phyloP scores from a whole-genome alignment of 2,329 filamentous ascomycete genomes.

The Rhynchosporium graminicola region DNA sequence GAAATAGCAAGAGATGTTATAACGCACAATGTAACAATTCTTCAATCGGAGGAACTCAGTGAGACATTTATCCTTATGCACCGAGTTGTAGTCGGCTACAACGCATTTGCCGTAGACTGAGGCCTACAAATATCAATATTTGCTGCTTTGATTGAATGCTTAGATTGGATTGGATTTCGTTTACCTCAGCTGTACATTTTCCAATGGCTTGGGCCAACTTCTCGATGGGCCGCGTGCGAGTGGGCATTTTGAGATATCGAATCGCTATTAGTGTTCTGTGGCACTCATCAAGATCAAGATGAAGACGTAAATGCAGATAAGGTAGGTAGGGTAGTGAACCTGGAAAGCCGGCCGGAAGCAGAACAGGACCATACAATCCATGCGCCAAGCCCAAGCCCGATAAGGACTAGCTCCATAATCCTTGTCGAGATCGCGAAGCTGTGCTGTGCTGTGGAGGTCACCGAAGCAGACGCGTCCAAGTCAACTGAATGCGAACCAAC shows the following conservation, averaged over 20 bases:
- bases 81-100: conserved; percentile 82
- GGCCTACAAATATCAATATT: conserved; percentile 55
- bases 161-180: conserved; percentile 22
- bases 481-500: background rate
- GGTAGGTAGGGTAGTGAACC: background rate
- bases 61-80: conserved; percentile 87
- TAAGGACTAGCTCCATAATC: background rate
- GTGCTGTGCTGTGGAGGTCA: background rate
- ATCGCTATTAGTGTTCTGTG: background rate
- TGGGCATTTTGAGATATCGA: conserved; percentile 34
- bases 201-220: conserved; percentile 66
- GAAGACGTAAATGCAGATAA: background rate
- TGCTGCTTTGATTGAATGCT: background rate
- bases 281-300: background rate
- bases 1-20: background rate
- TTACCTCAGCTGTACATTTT: conserved; percentile 67
- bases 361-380: background rate
- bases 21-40: conserved; percentile 78
- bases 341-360: background rate
- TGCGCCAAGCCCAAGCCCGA: background rate
- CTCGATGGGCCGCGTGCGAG: conserved; percentile 62
- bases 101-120: conserved; percentile 89
- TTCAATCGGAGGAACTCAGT: conserved; percentile 84
- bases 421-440: conserved; percentile 6
- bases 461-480: conserved; percentile 7